phyloP scores from a whole-genome alignment of 2,329 filamentous ascomycete genomes.

The Neonectria punicea region DNA sequence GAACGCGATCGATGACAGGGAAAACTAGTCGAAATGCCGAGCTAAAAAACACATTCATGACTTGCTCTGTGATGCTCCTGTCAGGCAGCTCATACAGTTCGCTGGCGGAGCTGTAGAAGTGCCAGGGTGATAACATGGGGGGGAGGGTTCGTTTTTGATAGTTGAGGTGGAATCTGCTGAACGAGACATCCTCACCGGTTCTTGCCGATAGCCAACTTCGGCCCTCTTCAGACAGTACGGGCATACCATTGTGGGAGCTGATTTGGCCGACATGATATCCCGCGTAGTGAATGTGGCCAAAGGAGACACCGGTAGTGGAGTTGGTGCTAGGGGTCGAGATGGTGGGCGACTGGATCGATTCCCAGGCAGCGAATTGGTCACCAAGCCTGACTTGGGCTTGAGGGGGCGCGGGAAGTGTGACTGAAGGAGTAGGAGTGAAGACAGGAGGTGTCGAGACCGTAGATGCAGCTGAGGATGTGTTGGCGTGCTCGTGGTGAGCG shows the following conservation, averaged over 20 bases:
- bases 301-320: constrained; percentile 1
- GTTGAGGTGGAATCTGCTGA: not conserved
- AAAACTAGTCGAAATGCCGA: constrained; percentile 57
- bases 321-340: not conserved
- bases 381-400: not conserved
- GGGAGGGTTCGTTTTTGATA: not conserved
- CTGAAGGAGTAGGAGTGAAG: not conserved
- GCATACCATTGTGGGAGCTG: not conserved
- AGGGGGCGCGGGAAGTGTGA: not conserved
- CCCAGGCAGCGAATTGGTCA: not conserved
- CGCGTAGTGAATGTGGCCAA: constrained; percentile 14
- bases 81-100: constrained; percentile 32
- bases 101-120: constrained; percentile 1
- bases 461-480: not conserved
- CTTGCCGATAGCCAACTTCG: not conserved
- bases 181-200: not conserved
- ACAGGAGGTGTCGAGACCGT: not conserved
- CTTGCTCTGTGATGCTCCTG: constrained; percentile 42
- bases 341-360: not conserved
- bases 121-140: constrained; percentile 5
- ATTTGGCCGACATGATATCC: constrained; percentile 10
- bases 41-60: constrained; percentile 35
- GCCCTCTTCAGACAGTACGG: not conserved
- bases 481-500: constrained; percentile 11
- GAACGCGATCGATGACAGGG: constrained; percentile 57